Evolutionary conservation across 108 stramenopile species (phyloP), one percentile per base, ranked within the genome.

Genomic region (Asterionellopsis glacialis): DNA sequence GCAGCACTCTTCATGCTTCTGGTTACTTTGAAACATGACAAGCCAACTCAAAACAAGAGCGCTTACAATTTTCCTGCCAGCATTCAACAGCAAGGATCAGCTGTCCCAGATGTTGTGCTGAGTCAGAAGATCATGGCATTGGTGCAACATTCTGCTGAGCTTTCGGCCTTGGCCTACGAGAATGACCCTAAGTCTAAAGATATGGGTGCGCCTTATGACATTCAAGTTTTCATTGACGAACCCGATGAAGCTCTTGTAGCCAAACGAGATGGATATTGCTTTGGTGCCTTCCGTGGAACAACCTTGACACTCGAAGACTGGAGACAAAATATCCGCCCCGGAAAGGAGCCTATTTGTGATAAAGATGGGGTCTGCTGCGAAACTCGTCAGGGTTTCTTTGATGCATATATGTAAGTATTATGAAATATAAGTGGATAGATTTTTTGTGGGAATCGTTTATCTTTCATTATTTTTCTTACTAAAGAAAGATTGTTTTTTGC

Each of bases 191-290:
- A 10, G 9, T n/a, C n/a, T n/a, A n/a, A n/a, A n/a, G n/a, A n/a
- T n/a, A n/a, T n/a, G n/a, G 43, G 44, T 18, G 24, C 43, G 11
- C 44, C 11, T 11, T 47, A n/a, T 14, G 45, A 48, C 12, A 14
- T 11, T 12, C 23, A 47, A 9, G 18, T 11, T 11, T 16, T 54
- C 66, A 49, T 23, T n/a, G 47, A 50, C 19, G 72, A 67, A 59
- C 60, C 72, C 13, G 66, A 67, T 40, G 61, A 73, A 51, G 72
- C 66, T 11, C 24, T 72, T 14, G 24, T 63, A 14, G 72, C 54
- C 11, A 41, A 40, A 6, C 55, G 45, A 27, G 51, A 67, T 24
- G 67, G 72, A 38, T 63, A 73, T 27, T 73, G 72, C 39, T 63
- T 50, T 51, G 65, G 14, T 5, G 66, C 41, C 23, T 73, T 66